phyloP scores from a whole-genome alignment of 306 rosid genomes.

The Gastrolobium bilobum region DNA sequence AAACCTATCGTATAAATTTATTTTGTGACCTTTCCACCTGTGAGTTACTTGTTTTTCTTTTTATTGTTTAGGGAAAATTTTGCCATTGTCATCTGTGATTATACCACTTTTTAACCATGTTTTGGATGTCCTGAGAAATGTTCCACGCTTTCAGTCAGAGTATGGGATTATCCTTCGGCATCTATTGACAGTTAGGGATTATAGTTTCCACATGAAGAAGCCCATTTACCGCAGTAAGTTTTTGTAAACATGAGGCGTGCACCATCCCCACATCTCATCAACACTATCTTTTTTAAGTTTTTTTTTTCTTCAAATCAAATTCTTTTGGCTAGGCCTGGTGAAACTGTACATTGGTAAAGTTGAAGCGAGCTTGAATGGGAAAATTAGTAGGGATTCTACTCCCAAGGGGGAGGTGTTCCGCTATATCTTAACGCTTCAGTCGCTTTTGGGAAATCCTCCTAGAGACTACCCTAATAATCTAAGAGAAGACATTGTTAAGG shows the following conservation, averaged over 20 bases:
- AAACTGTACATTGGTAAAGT: conserved; percentile 74
- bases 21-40: conserved; percentile 5
- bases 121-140: conserved; percentile 80
- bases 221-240: conserved; percentile 78
- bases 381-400: conserved; percentile 60
- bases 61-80: conserved; percentile 61
- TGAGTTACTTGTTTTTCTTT: conserved; percentile 28
- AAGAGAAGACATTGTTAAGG: conserved; percentile 69
- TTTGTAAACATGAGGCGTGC: conserved; percentile 33
- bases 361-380: conserved; percentile 68
- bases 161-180: conserved; percentile 82
- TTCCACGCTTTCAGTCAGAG: conserved; percentile 85
- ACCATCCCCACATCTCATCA: conserved; percentile 40
- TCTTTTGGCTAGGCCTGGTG: conserved; percentile 67
- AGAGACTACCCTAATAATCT: conserved; percentile 77
- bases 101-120: conserved; percentile 78
- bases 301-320: conserved; percentile 39
- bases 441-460: conserved; percentile 90
- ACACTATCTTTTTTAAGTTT: conserved; percentile 37
- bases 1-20: conserved; percentile 27
- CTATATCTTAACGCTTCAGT: conserved; percentile 77
- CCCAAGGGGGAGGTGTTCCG: conserved; percentile 92
- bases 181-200: conserved; percentile 76
- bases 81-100: conserved; percentile 72
- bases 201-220: conserved; percentile 87